A percentile compares a stretch with the other conserved stretches of the same genome.
These are phyloP conservation scores for Lepraria neglecta DNA, from an alignment of 495 filamentous ascomycete genomes.

Conservation along the genomic window DNA sequence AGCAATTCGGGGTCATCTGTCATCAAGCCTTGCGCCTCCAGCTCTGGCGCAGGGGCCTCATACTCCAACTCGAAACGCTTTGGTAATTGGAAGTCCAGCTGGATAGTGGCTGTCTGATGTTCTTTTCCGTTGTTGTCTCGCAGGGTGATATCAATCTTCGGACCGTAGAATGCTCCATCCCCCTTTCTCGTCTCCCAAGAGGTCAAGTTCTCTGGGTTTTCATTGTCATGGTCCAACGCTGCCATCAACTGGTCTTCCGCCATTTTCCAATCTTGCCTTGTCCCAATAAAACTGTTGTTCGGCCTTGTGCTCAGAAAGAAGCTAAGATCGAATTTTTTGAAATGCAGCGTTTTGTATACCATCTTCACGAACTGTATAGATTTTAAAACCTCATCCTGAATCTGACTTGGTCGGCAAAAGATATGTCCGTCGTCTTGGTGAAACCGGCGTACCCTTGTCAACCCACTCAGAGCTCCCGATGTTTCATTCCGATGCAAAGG, in stretches of 20 bases:
- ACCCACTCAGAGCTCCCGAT: conserved; percentile 75
- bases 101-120: conserved; percentile 87
- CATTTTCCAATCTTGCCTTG: conserved; percentile 69
- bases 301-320: conserved; percentile 79
- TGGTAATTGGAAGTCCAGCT: conserved; percentile 90
- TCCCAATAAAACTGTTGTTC: conserved; percentile 69
- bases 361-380: conserved; percentile 75
- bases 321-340: conserved; percentile 57
- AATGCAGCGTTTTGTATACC: conserved; percentile 66
- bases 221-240: conserved; percentile 47
- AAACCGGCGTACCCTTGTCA: conserved; percentile 86
- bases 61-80: conserved; percentile 76
- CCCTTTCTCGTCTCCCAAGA: conserved; percentile 69
- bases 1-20: conserved; percentile 41
- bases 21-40: conserved; percentile 50
- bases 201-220: conserved; percentile 43
- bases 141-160: conserved; percentile 88
- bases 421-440: conserved; percentile 97
- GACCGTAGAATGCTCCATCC: conserved; percentile 91
- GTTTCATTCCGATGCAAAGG: conserved; percentile 86
- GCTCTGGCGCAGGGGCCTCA: conserved; percentile 63
- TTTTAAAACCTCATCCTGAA: conserved; percentile 69
- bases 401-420: conserved; percentile 80
- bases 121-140: conserved; percentile 79
- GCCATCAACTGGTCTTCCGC: conserved; percentile 68